Conservation (phyloP, 1,284 basidiomycete genomes). For the Rhodotorula sp. region DNA sequence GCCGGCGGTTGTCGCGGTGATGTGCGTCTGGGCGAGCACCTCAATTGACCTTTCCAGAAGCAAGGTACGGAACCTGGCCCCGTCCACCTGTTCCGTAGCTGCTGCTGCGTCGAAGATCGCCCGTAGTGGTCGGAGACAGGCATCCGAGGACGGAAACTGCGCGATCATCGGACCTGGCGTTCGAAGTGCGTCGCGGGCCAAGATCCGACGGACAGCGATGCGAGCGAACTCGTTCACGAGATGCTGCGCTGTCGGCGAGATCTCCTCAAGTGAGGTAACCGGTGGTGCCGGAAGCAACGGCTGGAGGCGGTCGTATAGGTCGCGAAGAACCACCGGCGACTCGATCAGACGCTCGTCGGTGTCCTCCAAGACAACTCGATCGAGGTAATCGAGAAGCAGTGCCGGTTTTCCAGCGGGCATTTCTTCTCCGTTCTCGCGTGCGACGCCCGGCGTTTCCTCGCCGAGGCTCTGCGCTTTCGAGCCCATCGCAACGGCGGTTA, state of each 20-base stretch:
- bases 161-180: neutral
- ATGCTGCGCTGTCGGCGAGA: too few species aligned
- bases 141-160: slow-evolving; percentile 16
- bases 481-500: slow-evolving; percentile 14
- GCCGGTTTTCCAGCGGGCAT: slow-evolving; percentile 60
- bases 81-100: neutral
- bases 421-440: too few species aligned
- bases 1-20: slow-evolving; percentile 4
- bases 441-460: too few species aligned
- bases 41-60: slow-evolving; percentile 2
- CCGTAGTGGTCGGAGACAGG: slow-evolving; percentile 17
- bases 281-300: too few species aligned
- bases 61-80: slow-evolving; percentile 20
- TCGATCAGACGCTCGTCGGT: slow-evolving; percentile 71
- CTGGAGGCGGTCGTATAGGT: too few species aligned
- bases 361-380: slow-evolving; percentile 82
- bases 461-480: slow-evolving; percentile 2
- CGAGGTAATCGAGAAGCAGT: slow-evolving; percentile 98
- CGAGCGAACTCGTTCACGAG: too few species aligned
- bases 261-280: too few species aligned
- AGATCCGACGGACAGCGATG: too few species aligned
- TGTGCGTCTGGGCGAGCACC: slow-evolving; percentile 9
- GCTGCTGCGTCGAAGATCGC: slow-evolving; percentile 19
- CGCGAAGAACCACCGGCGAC: too few species aligned
- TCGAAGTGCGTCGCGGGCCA: too few species aligned